These are phyloP conservation scores for Yarrowia sp. DNA, from an alignment of 805 yeast species.

Conservation along the genomic window DNA sequence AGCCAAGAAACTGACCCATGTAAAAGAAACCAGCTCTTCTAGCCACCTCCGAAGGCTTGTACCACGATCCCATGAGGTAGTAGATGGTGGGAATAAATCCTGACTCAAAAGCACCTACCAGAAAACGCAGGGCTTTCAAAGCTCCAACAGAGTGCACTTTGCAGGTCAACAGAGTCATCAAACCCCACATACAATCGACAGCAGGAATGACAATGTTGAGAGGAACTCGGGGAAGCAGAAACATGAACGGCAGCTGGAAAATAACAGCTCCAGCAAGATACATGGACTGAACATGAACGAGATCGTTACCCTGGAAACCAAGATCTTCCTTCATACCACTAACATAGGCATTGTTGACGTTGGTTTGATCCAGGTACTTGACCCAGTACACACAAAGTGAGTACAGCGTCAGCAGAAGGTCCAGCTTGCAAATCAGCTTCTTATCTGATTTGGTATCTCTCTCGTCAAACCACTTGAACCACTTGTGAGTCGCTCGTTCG, in stretches of 20 bases:
- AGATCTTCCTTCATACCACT: constrained; percentile 62
- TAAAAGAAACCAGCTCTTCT: constrained; percentile 66
- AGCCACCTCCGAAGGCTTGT: constrained; percentile 61
- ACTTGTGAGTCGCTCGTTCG: background rate
- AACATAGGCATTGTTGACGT: constrained; percentile 74
- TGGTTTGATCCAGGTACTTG: constrained; percentile 60
- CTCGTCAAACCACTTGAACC: constrained; percentile 51
- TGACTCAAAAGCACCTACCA: constrained; percentile 65
- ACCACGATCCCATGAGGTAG: constrained; percentile 63
- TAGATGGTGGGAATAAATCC: constrained; percentile 75
- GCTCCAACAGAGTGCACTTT: constrained; percentile 56
- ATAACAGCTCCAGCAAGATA: constrained; percentile 67
- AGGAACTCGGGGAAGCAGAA: constrained; percentile 51
- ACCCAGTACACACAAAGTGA: constrained; percentile 54
- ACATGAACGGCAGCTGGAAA: constrained; percentile 64
- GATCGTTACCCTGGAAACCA: constrained; percentile 54
- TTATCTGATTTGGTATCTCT: constrained; percentile 48
- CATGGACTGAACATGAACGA: constrained; percentile 60
- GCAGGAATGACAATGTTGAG: constrained; percentile 63
- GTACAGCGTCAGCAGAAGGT: constrained; percentile 51
- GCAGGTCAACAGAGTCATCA: constrained; percentile 63
- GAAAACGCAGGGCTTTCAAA: constrained; percentile 58
- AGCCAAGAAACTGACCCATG: constrained; percentile 76
- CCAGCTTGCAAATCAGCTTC: constrained; percentile 49
- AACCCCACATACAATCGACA: constrained; percentile 60